Evolutionary conservation across 2,329 filamentous ascomycete genomes (phyloP), one percentile per base, ranked within the genome.

Genomic region (Passalora sequoiae): DNA sequence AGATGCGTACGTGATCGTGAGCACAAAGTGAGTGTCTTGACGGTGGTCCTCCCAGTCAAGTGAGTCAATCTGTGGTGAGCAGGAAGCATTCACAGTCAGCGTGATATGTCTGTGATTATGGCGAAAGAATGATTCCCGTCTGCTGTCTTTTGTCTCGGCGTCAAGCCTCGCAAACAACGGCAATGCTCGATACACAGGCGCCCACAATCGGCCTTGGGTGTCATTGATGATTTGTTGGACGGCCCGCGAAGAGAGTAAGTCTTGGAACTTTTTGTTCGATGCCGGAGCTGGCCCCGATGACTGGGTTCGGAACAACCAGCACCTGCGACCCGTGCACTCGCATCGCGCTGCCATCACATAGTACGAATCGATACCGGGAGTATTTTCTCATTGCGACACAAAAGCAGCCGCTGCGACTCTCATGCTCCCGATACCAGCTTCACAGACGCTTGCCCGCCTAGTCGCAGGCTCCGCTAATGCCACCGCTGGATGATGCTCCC

Each of bases 401-500:
- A 19, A 9, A 19, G 20, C 22, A 24, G 17, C 32, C 16, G 13
- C 22, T n/a, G n/a, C n/a, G n/a, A n/a, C n/a, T n/a, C 40, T 32
- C 41, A 43, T 44, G 46, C 38, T 38, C 32, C 39, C 43, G 28
- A 30, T 31, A 27, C 16, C 17, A 38, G 38, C 27, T 16, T 22
- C 27, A 17, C n/a, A 36, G 31, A 19, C 43, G 38, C 39, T 22
- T 30, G 42, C 21, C 17, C 46, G 49, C 50, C 50, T 46, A 43
- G 37, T n/a, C 13, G 36, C 51, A 49, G 51, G 42, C 52, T 37
- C 49, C 44, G 50, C 52, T 65, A 55, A 86, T 86, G 83, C 80
- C 80, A 76, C 75, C 80, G 63, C 71, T 77, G 64, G 72, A 83
- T 79, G 70, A 75, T 60, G 74, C 78, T 58, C 72, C 78, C 69